These are phyloP conservation scores for Orbilia blumenaviensis DNA, from an alignment of 2,329 filamentous ascomycete genomes.

Conservation along the genomic window DNA sequence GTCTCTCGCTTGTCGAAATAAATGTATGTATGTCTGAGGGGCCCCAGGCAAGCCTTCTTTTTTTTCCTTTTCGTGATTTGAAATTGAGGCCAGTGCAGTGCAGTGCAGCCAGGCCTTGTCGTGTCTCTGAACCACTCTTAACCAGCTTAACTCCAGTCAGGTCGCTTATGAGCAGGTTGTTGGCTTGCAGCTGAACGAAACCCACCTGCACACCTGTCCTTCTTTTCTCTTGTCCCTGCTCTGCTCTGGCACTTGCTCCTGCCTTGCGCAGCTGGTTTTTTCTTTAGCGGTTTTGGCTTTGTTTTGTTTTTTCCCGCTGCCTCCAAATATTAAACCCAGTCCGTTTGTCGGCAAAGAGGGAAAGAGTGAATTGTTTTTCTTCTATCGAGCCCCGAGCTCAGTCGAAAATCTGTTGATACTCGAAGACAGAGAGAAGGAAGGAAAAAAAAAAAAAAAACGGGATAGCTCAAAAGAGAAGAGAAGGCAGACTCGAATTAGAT, in stretches of 20 bases:
- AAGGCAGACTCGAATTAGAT: background rate
- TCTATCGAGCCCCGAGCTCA: conserved; percentile 23
- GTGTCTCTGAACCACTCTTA: conserved; percentile 15
- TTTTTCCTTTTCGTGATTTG: conserved; percentile 1
- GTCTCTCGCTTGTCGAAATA: background rate
- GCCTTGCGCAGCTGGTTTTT: background rate
- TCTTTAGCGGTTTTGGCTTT: background rate
- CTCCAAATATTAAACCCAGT: background rate
- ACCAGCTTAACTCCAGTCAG: conserved; percentile 13
- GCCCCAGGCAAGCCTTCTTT: background rate
- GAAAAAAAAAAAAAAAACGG: background rate
- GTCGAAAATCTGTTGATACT: background rate
- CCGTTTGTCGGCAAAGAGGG: background rate
- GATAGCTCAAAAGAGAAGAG: background rate
- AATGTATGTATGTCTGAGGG: conserved; percentile 9
- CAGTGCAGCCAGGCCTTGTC: background rate
- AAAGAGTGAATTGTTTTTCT: background rate
- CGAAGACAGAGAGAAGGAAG: background rate
- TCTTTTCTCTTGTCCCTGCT: background rate
- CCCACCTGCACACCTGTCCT: background rate
- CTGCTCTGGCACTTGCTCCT: background rate
- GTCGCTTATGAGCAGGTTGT: conserved; percentile 9
- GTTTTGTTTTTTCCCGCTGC: background rate
- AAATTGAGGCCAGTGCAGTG: conserved; percentile 12
- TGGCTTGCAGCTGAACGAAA: conserved; percentile 14